These are phyloP conservation scores for Mycena amicta DNA, from an alignment of 768 basidiomycete species.

Conservation along the genomic window DNA sequence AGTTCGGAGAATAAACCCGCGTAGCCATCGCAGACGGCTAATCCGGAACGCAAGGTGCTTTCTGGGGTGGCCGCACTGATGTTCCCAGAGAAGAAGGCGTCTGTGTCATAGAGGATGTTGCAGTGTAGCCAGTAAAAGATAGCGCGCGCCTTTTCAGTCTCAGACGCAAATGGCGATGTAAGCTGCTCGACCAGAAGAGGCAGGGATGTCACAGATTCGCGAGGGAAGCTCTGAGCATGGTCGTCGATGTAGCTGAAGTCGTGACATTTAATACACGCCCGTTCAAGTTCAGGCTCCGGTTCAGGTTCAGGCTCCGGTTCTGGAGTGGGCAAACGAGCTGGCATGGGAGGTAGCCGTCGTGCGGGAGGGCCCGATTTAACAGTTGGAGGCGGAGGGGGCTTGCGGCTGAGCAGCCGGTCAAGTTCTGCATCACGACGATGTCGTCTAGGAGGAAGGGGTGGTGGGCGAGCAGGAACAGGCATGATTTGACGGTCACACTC, in stretches of 20 bases:
- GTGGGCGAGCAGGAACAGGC: conserved; percentile 10
- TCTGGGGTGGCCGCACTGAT: conserved; percentile 38
- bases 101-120: conserved; percentile 48
- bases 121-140: conserved; percentile 51
- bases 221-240: conserved; percentile 47
- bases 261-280: conserved; percentile 44
- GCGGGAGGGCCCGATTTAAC: conserved; percentile 20
- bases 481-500: background rate
- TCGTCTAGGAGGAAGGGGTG: conserved; percentile 33
- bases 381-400: conserved; percentile 6
- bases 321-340: conserved; percentile 33
- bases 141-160: conserved; percentile 48
- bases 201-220: conserved; percentile 37
- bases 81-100: conserved; percentile 46
- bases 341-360: conserved; percentile 35
- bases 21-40: conserved; percentile 55
- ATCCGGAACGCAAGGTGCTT: conserved; percentile 42
- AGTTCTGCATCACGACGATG: background rate
- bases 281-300: conserved; percentile 17
- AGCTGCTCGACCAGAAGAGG: conserved; percentile 33
- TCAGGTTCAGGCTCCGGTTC: conserved; percentile 30
- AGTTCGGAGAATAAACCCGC: conserved; percentile 46
- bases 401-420: background rate
- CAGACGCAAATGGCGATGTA: conserved; percentile 42
- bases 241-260: conserved; percentile 45